Evolutionary conservation across 257 asterid species (phyloP).

Genomic region (Eucommia ulmoides): DNA sequence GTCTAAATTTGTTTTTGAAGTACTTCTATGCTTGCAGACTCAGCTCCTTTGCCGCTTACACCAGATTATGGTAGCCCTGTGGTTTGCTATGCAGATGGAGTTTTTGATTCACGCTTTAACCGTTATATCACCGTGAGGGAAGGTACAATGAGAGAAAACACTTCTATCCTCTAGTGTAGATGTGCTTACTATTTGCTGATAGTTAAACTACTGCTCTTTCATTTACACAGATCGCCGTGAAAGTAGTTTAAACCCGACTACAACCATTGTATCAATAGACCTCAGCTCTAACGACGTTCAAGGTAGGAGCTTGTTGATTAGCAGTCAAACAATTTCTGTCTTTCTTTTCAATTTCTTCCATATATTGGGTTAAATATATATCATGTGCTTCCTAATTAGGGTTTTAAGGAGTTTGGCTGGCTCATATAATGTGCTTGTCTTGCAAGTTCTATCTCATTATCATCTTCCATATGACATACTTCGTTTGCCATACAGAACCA

Average conservation of each 20-base stretch:
- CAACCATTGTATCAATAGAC: conserved; percentile 66
- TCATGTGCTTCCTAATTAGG: neutral
- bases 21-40: conserved; percentile 31
- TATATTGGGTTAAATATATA: neutral
- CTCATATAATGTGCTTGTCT: too few relatives aligned
- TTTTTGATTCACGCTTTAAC: conserved; percentile 61
- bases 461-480: conserved; percentile 1
- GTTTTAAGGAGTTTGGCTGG: neutral
- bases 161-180: neutral
- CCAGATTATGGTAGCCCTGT: conserved; percentile 68
- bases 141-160: conserved; percentile 33
- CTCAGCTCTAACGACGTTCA: conserved; percentile 23
- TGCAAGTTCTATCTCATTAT: neutral
- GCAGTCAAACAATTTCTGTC: neutral
- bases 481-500: conserved; percentile 51
- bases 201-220: conserved; percentile 7
- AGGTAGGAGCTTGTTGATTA: conserved; percentile 29
- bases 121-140: conserved; percentile 74
- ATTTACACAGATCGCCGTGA: conserved; percentile 58
- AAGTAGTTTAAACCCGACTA: conserved; percentile 46
- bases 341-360: conserved; percentile 2
- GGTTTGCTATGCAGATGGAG: conserved; percentile 90
- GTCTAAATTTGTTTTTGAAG: too few relatives aligned
- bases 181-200: neutral
- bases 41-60: conserved; percentile 73